Evolutionary conservation across 163 green algal species (phyloP).

Genomic region (Scenedesmus sp.): DNA sequence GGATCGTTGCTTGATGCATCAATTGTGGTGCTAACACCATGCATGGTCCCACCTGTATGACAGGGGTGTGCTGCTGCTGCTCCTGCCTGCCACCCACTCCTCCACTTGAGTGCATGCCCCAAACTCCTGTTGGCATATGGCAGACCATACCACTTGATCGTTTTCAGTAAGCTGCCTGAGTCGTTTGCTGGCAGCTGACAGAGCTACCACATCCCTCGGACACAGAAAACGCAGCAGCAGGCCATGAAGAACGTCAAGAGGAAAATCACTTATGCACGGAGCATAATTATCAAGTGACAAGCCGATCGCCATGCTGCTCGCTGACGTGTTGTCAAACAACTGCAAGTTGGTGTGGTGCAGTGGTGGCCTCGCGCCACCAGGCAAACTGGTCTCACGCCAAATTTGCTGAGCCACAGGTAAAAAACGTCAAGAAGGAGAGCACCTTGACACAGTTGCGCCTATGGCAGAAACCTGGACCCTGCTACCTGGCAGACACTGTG

Average conservation of each 20-base stretch:
- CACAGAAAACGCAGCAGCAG: slow-evolving; percentile 13
- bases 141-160: background rate
- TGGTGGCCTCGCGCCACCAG: background rate
- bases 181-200: background rate
- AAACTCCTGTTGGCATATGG: background rate
- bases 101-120: background rate
- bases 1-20: background rate
- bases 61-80: background rate
- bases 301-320: background rate
- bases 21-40: background rate
- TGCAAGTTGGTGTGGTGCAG: background rate
- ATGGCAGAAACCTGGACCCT: too few species aligned
- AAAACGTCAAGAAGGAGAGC: too few species aligned
- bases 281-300: background rate
- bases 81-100: slow-evolving; percentile 3
- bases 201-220: slow-evolving; percentile 10
- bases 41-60: background rate
- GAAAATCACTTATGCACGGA: background rate
- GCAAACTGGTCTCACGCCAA: background rate
- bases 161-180: background rate
- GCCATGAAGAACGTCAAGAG: background rate
- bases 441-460: too few species aligned
- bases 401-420: too few species aligned
- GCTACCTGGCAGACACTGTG: too few species aligned
- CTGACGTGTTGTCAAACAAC: background rate